Base-by-base conservation (phyloP, 2,329 filamentous ascomycete species). In the Coniochaeta sp. region DNA sequence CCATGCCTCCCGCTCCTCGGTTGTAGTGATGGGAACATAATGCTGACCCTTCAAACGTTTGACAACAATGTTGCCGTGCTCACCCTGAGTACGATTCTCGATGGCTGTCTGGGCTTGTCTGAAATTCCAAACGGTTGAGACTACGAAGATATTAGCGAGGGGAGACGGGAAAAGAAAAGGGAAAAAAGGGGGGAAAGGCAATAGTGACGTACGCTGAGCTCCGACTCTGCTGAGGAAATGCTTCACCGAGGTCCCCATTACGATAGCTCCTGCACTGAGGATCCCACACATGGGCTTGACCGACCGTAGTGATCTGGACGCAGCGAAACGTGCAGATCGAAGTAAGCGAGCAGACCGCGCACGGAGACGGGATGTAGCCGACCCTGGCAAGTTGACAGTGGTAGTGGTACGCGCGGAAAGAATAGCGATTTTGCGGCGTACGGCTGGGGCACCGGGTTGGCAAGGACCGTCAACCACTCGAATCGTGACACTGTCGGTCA, bases 11-110 rank as follows among this genome's bases (percentile, higher is more conserved):
- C 19, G 17, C 17, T n/a, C 24, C 42, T 50, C n/a, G 9, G 26
- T 6, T 2, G 47, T 28, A 24, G 47, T 52, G 47, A 52, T n/a
- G 47, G 61, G 57, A 26, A 55, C 14, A 32, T 61, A 59, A 14
- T 52, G n/a, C 30, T 65, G 62, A 9, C 64, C 63, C 60, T 68
- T 69, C 42, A 68, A 34, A 19, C 67, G 62, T 61, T 68, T 68
- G 61, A 67, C 66, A 12, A 64, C 55, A 26, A 69, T 58, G 34
- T 40, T 36, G 54, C 38, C 59, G 12, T 26, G 22, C 6, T 62
- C 6, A 38, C 61, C 60, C 28, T 47, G 50, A 5, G 40, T 55
- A 28, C 63, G 63, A 6, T 44, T 63, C 42, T 67, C 65, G 42
- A 65, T 36, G 19, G 60, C 59, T 7, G 58, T 30, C 26, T 28